Evolutionary conservation across 768 basidiomycete species (phyloP).

Genomic region (Tylopilus felleus): DNA sequence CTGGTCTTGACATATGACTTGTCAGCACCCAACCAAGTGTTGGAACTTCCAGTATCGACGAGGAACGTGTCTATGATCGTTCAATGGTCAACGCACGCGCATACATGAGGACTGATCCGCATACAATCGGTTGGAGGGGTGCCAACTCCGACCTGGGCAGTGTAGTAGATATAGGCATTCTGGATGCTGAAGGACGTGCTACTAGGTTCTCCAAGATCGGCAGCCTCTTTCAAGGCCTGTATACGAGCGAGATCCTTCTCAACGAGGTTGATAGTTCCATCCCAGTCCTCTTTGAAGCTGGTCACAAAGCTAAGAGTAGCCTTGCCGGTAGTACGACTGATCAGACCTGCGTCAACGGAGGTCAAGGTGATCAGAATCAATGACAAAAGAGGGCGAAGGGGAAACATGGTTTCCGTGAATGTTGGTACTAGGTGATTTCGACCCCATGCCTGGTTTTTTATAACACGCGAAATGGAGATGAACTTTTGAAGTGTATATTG

Average conservation of each 20-base stretch:
- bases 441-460: neutral
- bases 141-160: slow-evolving; percentile 25
- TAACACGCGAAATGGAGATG: neutral
- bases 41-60: slow-evolving; percentile 17
- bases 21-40: slow-evolving; percentile 24
- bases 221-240: slow-evolving; percentile 2
- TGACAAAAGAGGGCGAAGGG: neutral
- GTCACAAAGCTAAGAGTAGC: slow-evolving; percentile 11
- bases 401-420: neutral
- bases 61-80: slow-evolving; percentile 19
- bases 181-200: slow-evolving; percentile 2
- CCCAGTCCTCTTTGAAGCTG: slow-evolving; percentile 6
- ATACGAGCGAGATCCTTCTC: slow-evolving; percentile 13
- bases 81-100: neutral
- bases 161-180: slow-evolving; percentile 25
- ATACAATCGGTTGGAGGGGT: slow-evolving; percentile 25
- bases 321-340: neutral
- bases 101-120: neutral
- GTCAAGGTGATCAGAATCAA: neutral
- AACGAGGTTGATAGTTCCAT: slow-evolving; percentile 10
- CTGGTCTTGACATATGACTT: slow-evolving; percentile 11
- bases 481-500: neutral
- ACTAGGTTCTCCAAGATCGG: slow-evolving; percentile 2
- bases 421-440: neutral
- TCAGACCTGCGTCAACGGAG: neutral